Evolutionary conservation across 306 rosid species (phyloP), one percentile per base, ranked within the genome.

Genomic region (Fagus sylvatica): DNA sequence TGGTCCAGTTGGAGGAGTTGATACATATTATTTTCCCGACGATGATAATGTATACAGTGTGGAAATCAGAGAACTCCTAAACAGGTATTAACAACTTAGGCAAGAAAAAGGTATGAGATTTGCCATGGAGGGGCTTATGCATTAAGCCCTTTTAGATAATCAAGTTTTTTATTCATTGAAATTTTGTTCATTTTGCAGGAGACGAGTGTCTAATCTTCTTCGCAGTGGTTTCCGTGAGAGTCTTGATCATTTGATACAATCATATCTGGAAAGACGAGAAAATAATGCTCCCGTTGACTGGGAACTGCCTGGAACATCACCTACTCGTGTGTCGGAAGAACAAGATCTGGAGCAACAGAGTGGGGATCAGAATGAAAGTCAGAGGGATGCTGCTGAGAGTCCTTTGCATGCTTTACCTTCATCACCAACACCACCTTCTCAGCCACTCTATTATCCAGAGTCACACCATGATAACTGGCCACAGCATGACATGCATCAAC

Each of bases 141-240:
- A 64, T 6, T 5, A 61, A 19, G 75, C 53, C 78, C 78, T 65
- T 46, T 61, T 55, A 8, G 62, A 30, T 65, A 73, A 68, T 56
- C 5, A 76, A 74, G 77, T 77, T 62, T 61, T 30, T 66, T 57
- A 53, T 19, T 49, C 56, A n/a, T 11, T 16, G 10, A 43, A 3
- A 33, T 73, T 68, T 16, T 84, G 33, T 61, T 84, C 53, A 69
- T 75, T 66, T 66, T 88, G 85, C 91, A 96, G 99, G 91, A 96
- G 99, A 84, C 91, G 99, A 80, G 99, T 96, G 77, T 96, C 99
- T 81, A 96, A 84, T 84, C 97, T 96, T 82, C 93, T 95, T 60
- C 89, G 86, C 53, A 96, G 99, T 86, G 97, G 94, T 70, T 96
- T 96, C 42, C 98, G 99, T 19, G 97, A 93, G 73, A 93, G 88